Conservation (phyloP, 2,329 filamentous ascomycete genomes). For the Phaeosphaeria sp. region DNA sequence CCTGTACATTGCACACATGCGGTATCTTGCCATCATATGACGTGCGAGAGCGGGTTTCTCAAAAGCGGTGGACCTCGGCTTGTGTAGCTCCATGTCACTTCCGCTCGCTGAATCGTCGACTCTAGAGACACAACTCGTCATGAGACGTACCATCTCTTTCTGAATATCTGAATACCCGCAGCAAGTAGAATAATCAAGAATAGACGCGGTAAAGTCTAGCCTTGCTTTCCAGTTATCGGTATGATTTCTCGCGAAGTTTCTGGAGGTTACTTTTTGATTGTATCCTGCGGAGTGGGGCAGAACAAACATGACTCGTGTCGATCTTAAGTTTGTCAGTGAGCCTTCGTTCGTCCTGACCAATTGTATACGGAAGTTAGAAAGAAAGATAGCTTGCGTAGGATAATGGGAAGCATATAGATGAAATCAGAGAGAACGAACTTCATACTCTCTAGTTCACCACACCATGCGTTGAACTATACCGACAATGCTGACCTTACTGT, state of each 20-base stretch:
- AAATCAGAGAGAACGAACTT: background rate
- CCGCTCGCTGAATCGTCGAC: background rate
- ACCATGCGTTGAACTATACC: too few species aligned
- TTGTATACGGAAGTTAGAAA: background rate
- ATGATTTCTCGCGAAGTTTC: background rate
- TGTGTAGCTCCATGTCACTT: background rate
- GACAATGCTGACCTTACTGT: too few species aligned
- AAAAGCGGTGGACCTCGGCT: conserved; percentile 20
- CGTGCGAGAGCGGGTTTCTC: background rate
- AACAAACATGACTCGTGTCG: conserved; percentile 4
- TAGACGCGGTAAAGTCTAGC: background rate
- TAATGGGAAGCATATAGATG: background rate
- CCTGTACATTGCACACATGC: background rate
- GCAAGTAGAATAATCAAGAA: background rate
- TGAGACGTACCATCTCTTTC: background rate
- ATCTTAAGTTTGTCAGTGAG: background rate
- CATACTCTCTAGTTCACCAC: background rate
- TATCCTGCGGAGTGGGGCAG: background rate
- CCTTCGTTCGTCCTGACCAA: background rate
- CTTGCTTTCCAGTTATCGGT: background rate
- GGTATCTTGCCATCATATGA: background rate
- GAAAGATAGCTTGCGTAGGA: background rate
- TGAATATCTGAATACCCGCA: too few species aligned
- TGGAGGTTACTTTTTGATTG: background rate
- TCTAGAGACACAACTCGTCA: background rate